Evolutionary conservation across 1,284 basidiomycete species (phyloP), one percentile per base, ranked within the genome.

Genomic region (Trametes polyzona): DNA sequence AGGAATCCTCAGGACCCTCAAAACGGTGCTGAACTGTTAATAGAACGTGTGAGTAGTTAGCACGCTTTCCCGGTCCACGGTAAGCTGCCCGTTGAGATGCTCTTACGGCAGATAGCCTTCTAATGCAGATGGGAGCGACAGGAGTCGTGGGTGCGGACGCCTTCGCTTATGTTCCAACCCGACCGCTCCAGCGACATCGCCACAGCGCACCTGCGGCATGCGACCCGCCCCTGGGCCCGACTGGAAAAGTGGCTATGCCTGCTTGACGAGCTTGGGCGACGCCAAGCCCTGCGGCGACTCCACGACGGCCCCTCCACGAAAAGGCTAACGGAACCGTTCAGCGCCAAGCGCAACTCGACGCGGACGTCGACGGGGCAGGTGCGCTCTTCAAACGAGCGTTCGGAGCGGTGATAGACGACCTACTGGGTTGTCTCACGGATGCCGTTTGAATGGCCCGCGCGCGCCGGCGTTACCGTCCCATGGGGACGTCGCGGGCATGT

Each of bases 61-160:
- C 10, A 2, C 4, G 19, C 32, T 11, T 41, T 50, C 48, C 37
- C 47, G 39, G 35, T 29, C 24, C 21, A 19, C 26, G 36, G 47
- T 39, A 21, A 29, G 47, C 35, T 6, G 26, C n/a, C 12, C 10
- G 37, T 39, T 41, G 17, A 50, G 48, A 40, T 50, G 29, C n/a
- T n/a, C n/a, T n/a, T 32, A 30, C 36, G 48, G 37, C 48, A 50
- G 36, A 40, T 40, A 41, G 11, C 4, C 48, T 50, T 50, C 37
- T 33, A 19, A n/a, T 47, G 32, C 24, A n/a, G 16, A 26, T 27
- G 16, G 7, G 23, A 8, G 24, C 16, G 11, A 16, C 41, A 1
- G 14, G 16, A 3, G 16, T 26, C 16, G 32, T 47, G 46, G 21
- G 46, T 47, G 36, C 14, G 14, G 16, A 9, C 32, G 10, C 23